Base-by-base conservation (phyloP, 352 stramenopile species). In the Phytophthora constricta region DNA sequence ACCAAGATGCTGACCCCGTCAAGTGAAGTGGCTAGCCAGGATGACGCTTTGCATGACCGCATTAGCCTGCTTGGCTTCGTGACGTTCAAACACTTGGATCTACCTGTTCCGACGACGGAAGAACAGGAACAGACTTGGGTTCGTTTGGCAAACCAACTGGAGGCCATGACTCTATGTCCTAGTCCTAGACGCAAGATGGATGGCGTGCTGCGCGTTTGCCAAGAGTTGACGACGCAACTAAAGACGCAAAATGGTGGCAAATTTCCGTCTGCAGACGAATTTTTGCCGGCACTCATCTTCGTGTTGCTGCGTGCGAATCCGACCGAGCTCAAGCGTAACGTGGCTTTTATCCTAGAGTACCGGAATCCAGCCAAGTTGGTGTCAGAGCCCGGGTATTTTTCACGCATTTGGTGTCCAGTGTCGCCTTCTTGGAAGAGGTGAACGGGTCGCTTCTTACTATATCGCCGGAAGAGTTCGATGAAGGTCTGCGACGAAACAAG, bases 321-420 rank as follows among this genome's bases (percentile, higher is more conserved):
- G 7, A 39, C 46, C 11, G 71, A 90, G 34, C 72, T 98, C 45
- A 89, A 98, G 76, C 91, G 89, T 17, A 91, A 92, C 22, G 71
- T 98, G 22, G 78, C 88, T 27, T 97, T 89, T 62, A 93, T 98
- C 46, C 79, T 96, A 26, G 82, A 90, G 58, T 97, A 95, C 48
- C 82, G 87, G 8, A 80, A 71, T 51, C 82, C 82, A 4, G 73
- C 58, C 2, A 82, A 89, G 26, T 60, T 98, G 10, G 76, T 97
- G 20, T 96, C 90, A 1, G 92, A 98, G 68, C 87, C 88, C 3
- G 91, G 93, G 1, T 98, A 98, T 51, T 97, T 97, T 95, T 98
- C 62, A 98, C 93, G 8, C 89, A 98, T 56, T 55, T 98, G 14
- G 77, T 92, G 28, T 94, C 85, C 10, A 92, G 81, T 39, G 72